A percentile compares a stretch with the other conserved stretches of the same genome.
Conservation (phyloP, 2,329 filamentous ascomycete species). For the Pseudocercospora macadamiae region DNA sequence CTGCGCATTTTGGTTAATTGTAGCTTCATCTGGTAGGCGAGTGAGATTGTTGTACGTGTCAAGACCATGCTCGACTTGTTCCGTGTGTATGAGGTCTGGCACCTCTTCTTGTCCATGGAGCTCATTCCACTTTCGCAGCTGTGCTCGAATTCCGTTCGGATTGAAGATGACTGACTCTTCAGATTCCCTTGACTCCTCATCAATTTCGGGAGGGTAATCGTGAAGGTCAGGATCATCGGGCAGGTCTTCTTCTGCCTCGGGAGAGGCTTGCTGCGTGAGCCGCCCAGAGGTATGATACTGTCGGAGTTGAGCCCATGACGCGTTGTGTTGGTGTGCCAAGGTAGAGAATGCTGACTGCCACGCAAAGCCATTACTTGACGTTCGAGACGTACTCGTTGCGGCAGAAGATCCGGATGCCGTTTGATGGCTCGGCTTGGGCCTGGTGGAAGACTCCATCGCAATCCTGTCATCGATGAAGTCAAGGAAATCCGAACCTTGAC, state of each 20-base stretch:
- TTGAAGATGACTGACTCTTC: constrained; percentile 9
- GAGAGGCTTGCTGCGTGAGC: not conserved
- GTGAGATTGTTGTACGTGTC: constrained; percentile 37
- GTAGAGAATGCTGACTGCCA: too few species aligned
- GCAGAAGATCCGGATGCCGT: too few species aligned
- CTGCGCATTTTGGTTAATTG: constrained; percentile 27
- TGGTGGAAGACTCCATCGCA: too few species aligned
- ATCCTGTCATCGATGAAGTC: too few species aligned
- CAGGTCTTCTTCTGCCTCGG: not conserved
- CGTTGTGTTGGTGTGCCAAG: too few species aligned
- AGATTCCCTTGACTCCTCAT: not conserved
- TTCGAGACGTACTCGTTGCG: not conserved
- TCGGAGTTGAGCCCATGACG: too few species aligned
- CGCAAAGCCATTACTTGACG: not conserved
- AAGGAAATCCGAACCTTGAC: too few species aligned
- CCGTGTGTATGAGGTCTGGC: constrained; percentile 17
- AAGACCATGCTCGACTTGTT: constrained; percentile 29
- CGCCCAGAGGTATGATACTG: not conserved
- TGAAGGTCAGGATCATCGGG: not conserved
- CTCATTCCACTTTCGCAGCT: constrained; percentile 49
- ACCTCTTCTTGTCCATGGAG: constrained; percentile 38
- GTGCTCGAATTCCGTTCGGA: constrained; percentile 38
- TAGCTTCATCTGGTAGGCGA: constrained; percentile 34
- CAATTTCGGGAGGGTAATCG: not conserved
- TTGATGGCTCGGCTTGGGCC: too few species aligned